These are phyloP conservation scores for Colletotrichum gigasporum DNA, from an alignment of 2,329 filamentous ascomycete genomes.

Conservation along the genomic window DNA sequence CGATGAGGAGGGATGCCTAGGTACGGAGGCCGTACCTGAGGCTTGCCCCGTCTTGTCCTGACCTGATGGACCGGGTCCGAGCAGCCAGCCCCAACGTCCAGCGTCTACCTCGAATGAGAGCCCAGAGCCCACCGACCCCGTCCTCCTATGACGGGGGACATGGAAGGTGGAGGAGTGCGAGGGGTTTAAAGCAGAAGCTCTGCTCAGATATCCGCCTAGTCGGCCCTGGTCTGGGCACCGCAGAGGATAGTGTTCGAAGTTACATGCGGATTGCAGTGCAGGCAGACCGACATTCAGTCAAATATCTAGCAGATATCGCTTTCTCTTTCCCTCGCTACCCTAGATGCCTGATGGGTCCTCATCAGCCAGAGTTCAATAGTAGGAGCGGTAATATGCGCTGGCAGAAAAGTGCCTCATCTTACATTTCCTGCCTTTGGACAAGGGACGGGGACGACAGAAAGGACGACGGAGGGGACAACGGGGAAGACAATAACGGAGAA, in stretches of 20 bases:
- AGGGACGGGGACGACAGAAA: background rate
- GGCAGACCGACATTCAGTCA: too few relatives aligned
- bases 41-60: slow-evolving; percentile 18
- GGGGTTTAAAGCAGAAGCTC: slow-evolving; percentile 25
- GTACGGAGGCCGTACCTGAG: slow-evolving; percentile 19
- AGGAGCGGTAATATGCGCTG: too few relatives aligned
- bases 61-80: slow-evolving; percentile 6
- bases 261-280: background rate
- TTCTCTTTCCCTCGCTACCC: too few relatives aligned
- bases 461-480: too few relatives aligned
- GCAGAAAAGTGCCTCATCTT: too few relatives aligned
- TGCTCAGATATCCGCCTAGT: slow-evolving; percentile 20
- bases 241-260: background rate
- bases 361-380: too few relatives aligned
- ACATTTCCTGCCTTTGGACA: too few relatives aligned
- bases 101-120: slow-evolving; percentile 9
- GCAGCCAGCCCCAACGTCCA: background rate
- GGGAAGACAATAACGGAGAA: too few relatives aligned
- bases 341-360: too few relatives aligned
- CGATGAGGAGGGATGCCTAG: too few relatives aligned
- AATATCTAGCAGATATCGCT: too few relatives aligned
- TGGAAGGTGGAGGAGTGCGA: slow-evolving; percentile 21
- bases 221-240: slow-evolving; percentile 13
- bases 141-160: slow-evolving; percentile 13
- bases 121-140: slow-evolving; percentile 8